These are phyloP conservation scores for Chimonanthus praecox DNA, from an alignment of 164 flowering plant genomes.

Conservation along the genomic window DNA sequence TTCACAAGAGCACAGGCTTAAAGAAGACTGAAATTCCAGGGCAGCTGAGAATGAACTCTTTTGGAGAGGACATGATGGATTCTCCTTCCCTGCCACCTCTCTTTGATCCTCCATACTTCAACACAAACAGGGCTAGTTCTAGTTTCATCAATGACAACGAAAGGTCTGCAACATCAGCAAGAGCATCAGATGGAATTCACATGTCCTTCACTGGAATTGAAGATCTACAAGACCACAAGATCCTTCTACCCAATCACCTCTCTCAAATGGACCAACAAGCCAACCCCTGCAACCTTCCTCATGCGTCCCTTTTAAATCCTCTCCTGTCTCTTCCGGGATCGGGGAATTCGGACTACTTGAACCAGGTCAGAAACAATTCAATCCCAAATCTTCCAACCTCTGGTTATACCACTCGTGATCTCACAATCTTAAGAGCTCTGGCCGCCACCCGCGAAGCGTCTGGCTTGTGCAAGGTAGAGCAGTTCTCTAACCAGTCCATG, in stretches of 20 bases:
- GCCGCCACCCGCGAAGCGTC: conserved; percentile 6
- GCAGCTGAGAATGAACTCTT: conserved; percentile 30
- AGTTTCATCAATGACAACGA: conserved; percentile 8
- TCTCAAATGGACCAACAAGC: conserved; percentile 1
- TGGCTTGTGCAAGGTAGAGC: conserved; percentile 32
- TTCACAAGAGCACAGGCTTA: conserved; percentile 45
- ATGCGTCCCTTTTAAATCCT: conserved; percentile 13
- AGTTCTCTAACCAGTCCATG: conserved; percentile 40
- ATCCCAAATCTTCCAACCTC: conserved; percentile 16
- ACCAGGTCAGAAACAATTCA: conserved; percentile 7
- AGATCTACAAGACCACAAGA: conserved; percentile 17
- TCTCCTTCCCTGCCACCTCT: conserved; percentile 47
- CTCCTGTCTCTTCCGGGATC: conserved; percentile 15
- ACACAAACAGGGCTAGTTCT: conserved; percentile 9
- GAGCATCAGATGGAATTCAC: conserved; percentile 17
- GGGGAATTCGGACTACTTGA: conserved; percentile 15
- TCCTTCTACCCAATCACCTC: conserved; percentile 11
- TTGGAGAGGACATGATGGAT: conserved; percentile 35
- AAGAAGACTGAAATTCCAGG: conserved; percentile 26
- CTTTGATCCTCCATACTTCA: conserved; percentile 27
- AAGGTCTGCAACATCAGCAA: not conserved
- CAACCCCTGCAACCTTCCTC: conserved; percentile 13
- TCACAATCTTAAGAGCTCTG: conserved; percentile 19
- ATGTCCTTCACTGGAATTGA: conserved; percentile 10
- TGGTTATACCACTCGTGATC: conserved; percentile 7